Conservation (phyloP, 345 rosid genomes). For the Orychophragmus violaceus region DNA sequence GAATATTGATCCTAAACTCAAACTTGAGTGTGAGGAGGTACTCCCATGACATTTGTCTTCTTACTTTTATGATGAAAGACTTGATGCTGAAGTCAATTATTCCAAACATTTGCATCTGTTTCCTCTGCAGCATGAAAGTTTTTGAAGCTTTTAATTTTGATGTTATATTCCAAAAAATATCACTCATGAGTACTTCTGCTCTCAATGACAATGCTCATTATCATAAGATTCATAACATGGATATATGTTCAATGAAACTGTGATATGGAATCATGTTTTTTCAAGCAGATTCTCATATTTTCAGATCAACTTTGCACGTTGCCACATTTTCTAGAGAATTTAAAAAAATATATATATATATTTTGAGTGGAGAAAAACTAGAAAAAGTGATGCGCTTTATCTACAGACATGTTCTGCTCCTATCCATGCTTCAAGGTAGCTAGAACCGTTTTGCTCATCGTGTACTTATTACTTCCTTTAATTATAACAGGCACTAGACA, state of each 20-base stretch:
- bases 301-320: neutral
- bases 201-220: neutral
- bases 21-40: slow-evolving; percentile 82
- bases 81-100: neutral
- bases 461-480: slow-evolving; percentile 7
- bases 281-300: slow-evolving; percentile 4
- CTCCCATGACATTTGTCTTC: neutral
- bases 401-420: neutral
- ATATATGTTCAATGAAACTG: neutral
- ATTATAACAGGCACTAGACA: slow-evolving; percentile 49
- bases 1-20: slow-evolving; percentile 62
- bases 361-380: neutral
- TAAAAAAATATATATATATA: no score
- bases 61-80: neutral
- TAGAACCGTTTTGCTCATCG: neutral
- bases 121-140: neutral
- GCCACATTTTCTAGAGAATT: neutral
- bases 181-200: neutral
- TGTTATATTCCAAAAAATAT: neutral
- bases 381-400: neutral
- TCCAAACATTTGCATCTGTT: neutral
- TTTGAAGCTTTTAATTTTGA: neutral
- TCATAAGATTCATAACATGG: no score
- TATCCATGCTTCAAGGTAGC: neutral
- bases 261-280: slow-evolving; percentile 2